Evolutionary conservation across 2,329 filamentous ascomycete species (phyloP).

Genomic region (Monosporascus sp.): DNA sequence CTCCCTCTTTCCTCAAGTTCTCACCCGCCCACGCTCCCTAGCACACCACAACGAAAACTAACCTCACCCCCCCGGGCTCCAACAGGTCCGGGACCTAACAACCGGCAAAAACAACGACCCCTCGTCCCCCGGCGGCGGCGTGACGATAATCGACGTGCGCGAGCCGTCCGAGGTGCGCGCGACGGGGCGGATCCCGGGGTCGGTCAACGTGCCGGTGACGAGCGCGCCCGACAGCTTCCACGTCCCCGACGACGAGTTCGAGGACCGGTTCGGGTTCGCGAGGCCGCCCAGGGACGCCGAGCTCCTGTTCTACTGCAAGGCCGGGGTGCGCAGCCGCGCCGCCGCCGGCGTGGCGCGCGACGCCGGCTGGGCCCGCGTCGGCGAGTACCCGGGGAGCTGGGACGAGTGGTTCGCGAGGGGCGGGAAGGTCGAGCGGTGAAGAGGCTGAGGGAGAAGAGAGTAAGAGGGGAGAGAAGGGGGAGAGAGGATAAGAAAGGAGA

Average conservation of each 20-base stretch:
- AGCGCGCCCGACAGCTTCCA: conserved; percentile 76
- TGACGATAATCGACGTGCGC: conserved; percentile 53
- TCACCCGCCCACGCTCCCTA: not conserved
- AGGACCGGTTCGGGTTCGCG: conserved; percentile 72
- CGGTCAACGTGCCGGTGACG: conserved; percentile 76
- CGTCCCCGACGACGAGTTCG: conserved; percentile 71
- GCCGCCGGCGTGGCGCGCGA: conserved; percentile 73
- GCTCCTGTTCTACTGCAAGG: conserved; percentile 88
- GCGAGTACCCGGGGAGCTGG: conserved; percentile 73
- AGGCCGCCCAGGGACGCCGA: conserved; percentile 48
- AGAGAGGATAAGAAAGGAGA: not conserved
- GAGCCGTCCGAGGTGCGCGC: conserved; percentile 62
- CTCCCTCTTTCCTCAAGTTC: not conserved
- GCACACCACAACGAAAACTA: not conserved
- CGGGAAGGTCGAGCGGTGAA: conserved; percentile 53
- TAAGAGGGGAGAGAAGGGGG: not conserved
- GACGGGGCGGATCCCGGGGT: conserved; percentile 70
- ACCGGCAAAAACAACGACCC: not conserved
- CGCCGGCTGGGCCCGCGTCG: conserved; percentile 67
- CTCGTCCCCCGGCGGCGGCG: not conserved
- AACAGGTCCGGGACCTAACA: conserved; percentile 16
- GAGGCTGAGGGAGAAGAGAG: conserved; percentile 5
- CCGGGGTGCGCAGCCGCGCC: conserved; percentile 74
- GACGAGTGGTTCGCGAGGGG: conserved; percentile 75
- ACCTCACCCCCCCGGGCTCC: not conserved